Evolutionary conservation across 208 protist species (phyloP), one percentile per base, ranked within the genome.

Genomic region (Endotrypanum monterogeii): DNA sequence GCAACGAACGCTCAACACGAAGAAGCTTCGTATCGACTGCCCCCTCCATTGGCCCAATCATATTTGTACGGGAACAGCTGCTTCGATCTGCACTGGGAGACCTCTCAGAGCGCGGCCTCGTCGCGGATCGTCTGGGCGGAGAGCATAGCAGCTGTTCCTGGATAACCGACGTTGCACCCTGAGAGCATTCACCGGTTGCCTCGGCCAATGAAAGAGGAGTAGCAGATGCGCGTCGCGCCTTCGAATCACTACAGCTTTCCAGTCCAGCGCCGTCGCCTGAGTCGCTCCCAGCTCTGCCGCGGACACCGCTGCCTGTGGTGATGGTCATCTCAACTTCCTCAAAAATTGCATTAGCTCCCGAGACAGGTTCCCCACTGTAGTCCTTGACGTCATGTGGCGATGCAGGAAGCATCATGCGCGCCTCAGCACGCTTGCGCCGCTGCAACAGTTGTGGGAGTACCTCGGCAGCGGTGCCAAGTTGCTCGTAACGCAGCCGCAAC

Each of bases 401-500:
- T 28, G 63, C 2, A 6, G 58, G 37, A 3, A 48, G 60, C 60
- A 48, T 65, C 66, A 58, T n/a, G 20, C 20, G 46, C 32, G 50
- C 18, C 23, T 14, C 25, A 32, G 41, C 14, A 32, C 65, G 16
- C 48, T 46, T 12, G 12, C 55, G 70, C 25, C 50, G 76, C 14
- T 58, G 69, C 55, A 68, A 62, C 63, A 80, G 56, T 50, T 71
- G 18, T 1, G 69, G 56, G 4, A 80, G 63, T 37, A 80, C 71
- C 65, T 71, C 70, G 20, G 51, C 51, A 12, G 76, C 76, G 20
- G 63, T 35, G 41, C 76, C 70, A 3, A 83, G 66, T 7, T 71
- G 51, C 28, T 79, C 77, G 66, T 93, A 93, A 20, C 51, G 46
- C 18, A 93, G 60, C 28, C 75, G 76, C 18, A 93, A 82, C 1